A percentile compares a stretch with the other conserved stretches of the same genome.
phyloP scores from a whole-genome alignment of 1,139 yeast genomes.

The Suhomyces taliae region DNA sequence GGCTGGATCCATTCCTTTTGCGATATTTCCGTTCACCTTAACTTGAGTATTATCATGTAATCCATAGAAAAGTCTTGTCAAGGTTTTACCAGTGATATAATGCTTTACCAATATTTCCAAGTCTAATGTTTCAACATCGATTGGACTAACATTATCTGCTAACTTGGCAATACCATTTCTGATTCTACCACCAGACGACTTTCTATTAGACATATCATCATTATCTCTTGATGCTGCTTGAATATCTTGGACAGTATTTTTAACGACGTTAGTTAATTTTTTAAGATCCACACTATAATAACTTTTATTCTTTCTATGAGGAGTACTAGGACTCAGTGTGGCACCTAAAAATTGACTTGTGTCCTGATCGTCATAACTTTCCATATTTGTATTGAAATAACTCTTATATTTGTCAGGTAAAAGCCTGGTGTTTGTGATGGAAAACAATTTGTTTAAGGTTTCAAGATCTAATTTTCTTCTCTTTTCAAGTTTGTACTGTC shows the following conservation, averaged over 20 bases:
- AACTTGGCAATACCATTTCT: conserved; percentile 39
- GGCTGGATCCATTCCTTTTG: neutral
- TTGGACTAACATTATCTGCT: conserved; percentile 37
- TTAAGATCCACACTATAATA: conserved; percentile 52
- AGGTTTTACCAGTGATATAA: conserved; percentile 36
- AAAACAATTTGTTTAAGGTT: conserved; percentile 61
- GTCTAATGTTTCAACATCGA: conserved; percentile 47
- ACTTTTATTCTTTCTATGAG: conserved; percentile 24
- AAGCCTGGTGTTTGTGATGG: conserved; percentile 53
- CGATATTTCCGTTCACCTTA: conserved; percentile 1
- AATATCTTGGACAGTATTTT: conserved; percentile 71
- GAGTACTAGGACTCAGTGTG: conserved; percentile 3
- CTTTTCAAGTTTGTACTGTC: conserved; percentile 58
- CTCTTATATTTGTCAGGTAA: conserved; percentile 26
- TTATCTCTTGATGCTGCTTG: conserved; percentile 29
- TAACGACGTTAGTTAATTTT: conserved; percentile 66
- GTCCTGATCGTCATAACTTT: conserved; percentile 2
- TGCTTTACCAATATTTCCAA: conserved; percentile 36
- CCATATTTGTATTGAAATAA: conserved; percentile 4
- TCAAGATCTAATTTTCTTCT: conserved; percentile 61
- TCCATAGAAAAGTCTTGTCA: conserved; percentile 40
- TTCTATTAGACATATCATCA: conserved; percentile 22
- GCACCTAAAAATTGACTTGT: conserved; percentile 1
- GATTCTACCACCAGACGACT: conserved; percentile 30
- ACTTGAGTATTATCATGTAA: conserved; percentile 5